Base-by-base conservation (phyloP, 768 basidiomycete species). In the Boletellus ananas region DNA sequence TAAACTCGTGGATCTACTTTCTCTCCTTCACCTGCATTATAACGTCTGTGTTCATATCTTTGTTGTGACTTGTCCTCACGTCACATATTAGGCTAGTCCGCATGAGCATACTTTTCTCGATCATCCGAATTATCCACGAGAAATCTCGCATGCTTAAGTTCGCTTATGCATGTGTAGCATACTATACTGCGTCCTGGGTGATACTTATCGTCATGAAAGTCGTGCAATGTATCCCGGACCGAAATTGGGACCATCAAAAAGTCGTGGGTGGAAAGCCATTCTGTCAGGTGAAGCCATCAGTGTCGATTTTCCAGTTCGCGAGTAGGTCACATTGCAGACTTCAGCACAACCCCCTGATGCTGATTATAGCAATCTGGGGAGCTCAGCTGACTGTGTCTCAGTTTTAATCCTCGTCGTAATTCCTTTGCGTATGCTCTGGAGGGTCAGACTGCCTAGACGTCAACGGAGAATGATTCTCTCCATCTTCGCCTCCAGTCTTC, bases 401-500 rank as follows among this genome's bases (percentile, higher is more conserved):
- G 43, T 53, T 27, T 44, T 21, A 5, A 53, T 63, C 21, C 51
- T 64, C 3, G 50, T 63, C 11, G 48, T 43, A 0, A 41, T 63
- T 18, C 62, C 62, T 25, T 27, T 63, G 3, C 42, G 50, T 5
- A 52, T 63, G 50, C 50, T 63, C 2, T 61, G 62, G 59, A 54
- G 39, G 40, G 43, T 63, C 18, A 61, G 55, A 33, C 39, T 61
- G 13, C 62, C 62, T 2, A 47, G 4, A 36, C 38, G 55, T 20
- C 57, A 63, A 37, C 50, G 46, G n/a, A 49, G 62, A 34, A 63
- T 61, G 62, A 61, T 63, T 23, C 55, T 63, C 31, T 49, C 25
- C n/a, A 43, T 55, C 18, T 57, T 63, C 16, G 49, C 59, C 29
- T 63, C 59, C 11, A 54, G 62, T 20, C 29, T 59, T 25, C 12